Evolutionary conservation across 1,139 yeast species (phyloP).

Genomic region (Geotrichum reessii): DNA sequence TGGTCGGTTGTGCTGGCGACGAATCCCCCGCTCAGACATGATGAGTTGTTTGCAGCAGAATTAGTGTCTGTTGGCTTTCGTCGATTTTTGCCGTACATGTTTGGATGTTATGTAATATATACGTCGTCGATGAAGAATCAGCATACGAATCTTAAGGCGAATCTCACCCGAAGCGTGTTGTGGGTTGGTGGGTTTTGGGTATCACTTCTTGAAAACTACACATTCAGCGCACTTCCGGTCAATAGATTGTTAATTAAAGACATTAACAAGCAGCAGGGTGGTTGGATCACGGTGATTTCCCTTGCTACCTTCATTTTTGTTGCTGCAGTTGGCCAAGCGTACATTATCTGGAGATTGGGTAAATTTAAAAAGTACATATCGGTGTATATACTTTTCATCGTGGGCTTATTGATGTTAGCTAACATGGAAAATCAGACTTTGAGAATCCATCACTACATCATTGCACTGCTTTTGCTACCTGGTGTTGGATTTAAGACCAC

Average conservation of each 20-base stretch:
- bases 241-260: slow-evolving; percentile 74
- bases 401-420: slow-evolving; percentile 45
- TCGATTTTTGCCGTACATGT: slow-evolving; percentile 68
- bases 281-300: slow-evolving; percentile 55
- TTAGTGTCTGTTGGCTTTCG: slow-evolving; percentile 67
- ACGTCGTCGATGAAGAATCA: slow-evolving; percentile 42
- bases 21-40: slow-evolving; percentile 62
- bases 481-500: slow-evolving; percentile 66
- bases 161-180: slow-evolving; percentile 48
- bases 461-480: slow-evolving; percentile 72
- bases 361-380: slow-evolving; percentile 52
- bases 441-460: slow-evolving; percentile 82
- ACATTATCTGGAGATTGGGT: slow-evolving; percentile 75
- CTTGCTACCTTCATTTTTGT: slow-evolving; percentile 44
- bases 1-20: slow-evolving; percentile 79
- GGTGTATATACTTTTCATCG: slow-evolving; percentile 48
- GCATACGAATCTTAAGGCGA: slow-evolving; percentile 30
- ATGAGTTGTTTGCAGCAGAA: slow-evolving; percentile 45
- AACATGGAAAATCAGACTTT: slow-evolving; percentile 64
- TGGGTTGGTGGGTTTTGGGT: slow-evolving; percentile 86
- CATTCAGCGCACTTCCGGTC: slow-evolving; percentile 82
- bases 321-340: slow-evolving; percentile 68
- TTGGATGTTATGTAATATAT: slow-evolving; percentile 73
- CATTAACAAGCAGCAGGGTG: slow-evolving; percentile 69
- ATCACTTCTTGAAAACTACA: slow-evolving; percentile 78